These are phyloP conservation scores for Quillaja saponaria DNA, from an alignment of 306 rosid genomes.

Conservation along the genomic window DNA sequence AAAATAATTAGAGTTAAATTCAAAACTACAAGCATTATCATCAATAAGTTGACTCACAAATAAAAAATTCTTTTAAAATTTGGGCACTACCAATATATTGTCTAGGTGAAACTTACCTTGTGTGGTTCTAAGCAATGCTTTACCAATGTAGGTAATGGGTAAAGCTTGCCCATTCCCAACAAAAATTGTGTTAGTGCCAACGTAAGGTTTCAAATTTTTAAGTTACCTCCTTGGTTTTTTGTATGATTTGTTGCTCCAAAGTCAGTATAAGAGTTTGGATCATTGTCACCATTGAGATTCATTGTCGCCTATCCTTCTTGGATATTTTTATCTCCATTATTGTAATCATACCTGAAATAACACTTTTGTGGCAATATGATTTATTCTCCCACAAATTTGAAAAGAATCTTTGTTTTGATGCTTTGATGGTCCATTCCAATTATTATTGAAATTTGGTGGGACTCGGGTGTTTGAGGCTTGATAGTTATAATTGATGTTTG, in stretches of 20 bases:
- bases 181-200: neutral
- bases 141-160: neutral
- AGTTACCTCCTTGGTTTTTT: slow-evolving; percentile 4
- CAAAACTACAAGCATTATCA: slow-evolving; percentile 17
- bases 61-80: slow-evolving; percentile 9
- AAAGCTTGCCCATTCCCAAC: slow-evolving; percentile 5
- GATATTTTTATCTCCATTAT: neutral
- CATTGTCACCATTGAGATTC: too few species aligned
- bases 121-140: slow-evolving; percentile 6
- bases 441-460: neutral
- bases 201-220: neutral
- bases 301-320: neutral
- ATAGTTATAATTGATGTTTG: neutral
- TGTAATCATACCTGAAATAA: neutral
- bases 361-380: slow-evolving; percentile 4
- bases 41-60: slow-evolving; percentile 12
- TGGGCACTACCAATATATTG: slow-evolving; percentile 22
- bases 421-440: neutral
- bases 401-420: neutral
- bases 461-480: neutral
- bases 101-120: slow-evolving; percentile 2
- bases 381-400: slow-evolving; percentile 6
- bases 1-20: slow-evolving; percentile 10
- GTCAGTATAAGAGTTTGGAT: too few species aligned
- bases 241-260: neutral